Evolutionary conservation across 2,329 filamentous ascomycete genomes (phyloP).

Genomic region (Aspergillus ochraceoroseus): DNA sequence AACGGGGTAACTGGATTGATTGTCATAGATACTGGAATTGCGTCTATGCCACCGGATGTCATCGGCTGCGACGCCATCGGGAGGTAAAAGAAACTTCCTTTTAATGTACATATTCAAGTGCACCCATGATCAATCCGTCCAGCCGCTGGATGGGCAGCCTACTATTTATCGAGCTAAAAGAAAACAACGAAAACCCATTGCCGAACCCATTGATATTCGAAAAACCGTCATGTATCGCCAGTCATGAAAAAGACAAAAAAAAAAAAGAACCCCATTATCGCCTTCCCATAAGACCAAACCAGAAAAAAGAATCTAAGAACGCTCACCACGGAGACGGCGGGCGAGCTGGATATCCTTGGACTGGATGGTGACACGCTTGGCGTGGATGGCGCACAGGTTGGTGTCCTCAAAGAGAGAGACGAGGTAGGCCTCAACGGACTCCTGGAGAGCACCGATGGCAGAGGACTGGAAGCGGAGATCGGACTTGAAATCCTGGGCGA

Average conservation of each 20-base stretch:
- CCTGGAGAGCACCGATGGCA: conserved; percentile 93
- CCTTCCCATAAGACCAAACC: conserved; percentile 37
- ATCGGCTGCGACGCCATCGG: conserved; percentile 29
- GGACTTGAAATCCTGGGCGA: conserved; percentile 92
- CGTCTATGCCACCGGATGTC: conserved; percentile 36
- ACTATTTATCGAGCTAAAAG: conserved; percentile 30
- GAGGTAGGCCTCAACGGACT: conserved; percentile 97
- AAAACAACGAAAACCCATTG: conserved; percentile 31
- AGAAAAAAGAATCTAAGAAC: conserved; percentile 59
- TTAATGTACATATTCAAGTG: conserved; percentile 36
- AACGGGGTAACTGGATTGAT: too few relatives aligned
- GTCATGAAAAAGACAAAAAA: conserved; percentile 34
- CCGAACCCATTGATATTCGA: conserved; percentile 38
- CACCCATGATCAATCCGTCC: conserved; percentile 32
- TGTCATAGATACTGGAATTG: conserved; percentile 30
- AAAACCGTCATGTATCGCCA: conserved; percentile 45
- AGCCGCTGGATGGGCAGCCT: conserved; percentile 26
- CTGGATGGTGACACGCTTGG: conserved; percentile 97
- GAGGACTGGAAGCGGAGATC: conserved; percentile 97
- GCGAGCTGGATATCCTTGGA: conserved; percentile 94
- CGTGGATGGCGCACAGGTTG: conserved; percentile 97
- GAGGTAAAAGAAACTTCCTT: conserved; percentile 20
- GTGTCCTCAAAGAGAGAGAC: conserved; percentile 98
- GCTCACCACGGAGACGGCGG: conserved; percentile 88
- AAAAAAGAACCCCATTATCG: conserved; percentile 39